A percentile compares a stretch with the other conserved stretches of the same genome.
phyloP scores from a whole-genome alignment of 257 asterid genomes.

The Solanum sitiens region DNA sequence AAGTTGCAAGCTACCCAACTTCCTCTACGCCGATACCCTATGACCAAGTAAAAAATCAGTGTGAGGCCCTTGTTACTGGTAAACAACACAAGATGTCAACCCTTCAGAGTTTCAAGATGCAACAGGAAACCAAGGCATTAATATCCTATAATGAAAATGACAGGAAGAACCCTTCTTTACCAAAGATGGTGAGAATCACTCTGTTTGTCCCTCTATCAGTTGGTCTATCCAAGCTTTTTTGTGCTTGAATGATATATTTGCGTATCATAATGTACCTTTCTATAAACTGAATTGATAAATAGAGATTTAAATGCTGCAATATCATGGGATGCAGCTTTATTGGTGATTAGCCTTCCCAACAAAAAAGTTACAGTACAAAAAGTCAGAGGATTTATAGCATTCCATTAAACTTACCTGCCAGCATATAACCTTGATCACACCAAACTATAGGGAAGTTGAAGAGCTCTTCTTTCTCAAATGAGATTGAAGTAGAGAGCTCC shows the following conservation, averaged over 20 bases:
- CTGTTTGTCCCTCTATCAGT: background rate
- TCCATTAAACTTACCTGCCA: background rate
- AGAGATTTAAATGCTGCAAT: background rate
- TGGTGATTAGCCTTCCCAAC: background rate
- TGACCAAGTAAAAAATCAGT: slow-evolving; percentile 39
- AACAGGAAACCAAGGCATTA: slow-evolving; percentile 21
- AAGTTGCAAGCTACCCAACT: slow-evolving; percentile 36
- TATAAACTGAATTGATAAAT: background rate
- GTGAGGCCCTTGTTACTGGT: slow-evolving; percentile 43
- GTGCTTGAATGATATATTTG: background rate
- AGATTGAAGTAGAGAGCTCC: background rate
- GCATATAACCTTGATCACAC: background rate
- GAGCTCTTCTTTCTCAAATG: background rate
- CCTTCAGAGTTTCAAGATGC: slow-evolving; percentile 34
- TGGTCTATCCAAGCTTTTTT: background rate
- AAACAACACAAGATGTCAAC: slow-evolving; percentile 40
- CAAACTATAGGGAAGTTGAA: background rate
- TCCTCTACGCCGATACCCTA: slow-evolving; percentile 34
- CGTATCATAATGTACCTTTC: background rate
- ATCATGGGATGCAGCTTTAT: background rate
- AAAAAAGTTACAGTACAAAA: background rate
- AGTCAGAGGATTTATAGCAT: background rate
- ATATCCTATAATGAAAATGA: slow-evolving; percentile 11
- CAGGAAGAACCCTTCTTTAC: background rate
- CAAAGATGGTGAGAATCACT: slow-evolving; percentile 12